Conservation (phyloP, 371 early-diverging fungal species). For the Apophysomyces sp. region DNA sequence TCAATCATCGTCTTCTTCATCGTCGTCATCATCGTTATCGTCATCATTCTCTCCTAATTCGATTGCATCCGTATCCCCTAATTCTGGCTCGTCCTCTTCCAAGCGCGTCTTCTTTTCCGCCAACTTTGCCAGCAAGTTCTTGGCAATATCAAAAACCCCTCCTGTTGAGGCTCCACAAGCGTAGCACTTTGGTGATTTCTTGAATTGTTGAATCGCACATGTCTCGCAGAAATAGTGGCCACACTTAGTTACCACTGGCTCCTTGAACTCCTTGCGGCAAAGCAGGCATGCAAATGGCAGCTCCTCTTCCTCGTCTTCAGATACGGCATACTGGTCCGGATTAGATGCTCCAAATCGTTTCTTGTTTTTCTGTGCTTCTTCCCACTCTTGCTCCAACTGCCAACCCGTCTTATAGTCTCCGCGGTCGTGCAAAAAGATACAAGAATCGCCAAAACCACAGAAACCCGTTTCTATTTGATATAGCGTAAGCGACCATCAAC, state of each 20-base stretch:
- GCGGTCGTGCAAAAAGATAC: conserved; percentile 97
- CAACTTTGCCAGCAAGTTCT: conserved; percentile 71
- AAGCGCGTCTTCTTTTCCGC: conserved; percentile 43
- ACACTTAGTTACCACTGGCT: conserved; percentile 93
- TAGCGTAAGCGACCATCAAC: neutral
- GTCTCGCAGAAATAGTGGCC: conserved; percentile 94
- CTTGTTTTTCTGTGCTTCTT: conserved; percentile 74
- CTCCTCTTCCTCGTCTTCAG: conserved; percentile 60
- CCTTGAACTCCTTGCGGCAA: conserved; percentile 82
- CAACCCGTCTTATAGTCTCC: conserved; percentile 96
- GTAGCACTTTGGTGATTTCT: conserved; percentile 88
- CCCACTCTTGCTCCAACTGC: conserved; percentile 96
- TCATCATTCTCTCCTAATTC: conserved; percentile 19
- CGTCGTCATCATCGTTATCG: conserved; percentile 36
- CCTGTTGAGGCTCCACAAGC: conserved; percentile 84
- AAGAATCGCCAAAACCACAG: conserved; percentile 97
- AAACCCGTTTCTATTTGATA: conserved; percentile 69
- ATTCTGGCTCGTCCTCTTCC: conserved; percentile 16
- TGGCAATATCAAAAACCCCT: conserved; percentile 87
- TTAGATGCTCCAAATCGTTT: conserved; percentile 46
- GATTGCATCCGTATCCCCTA: neutral
- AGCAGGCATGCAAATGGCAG: conserved; percentile 94
- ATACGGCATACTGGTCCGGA: conserved; percentile 52
- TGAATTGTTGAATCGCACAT: conserved; percentile 85
- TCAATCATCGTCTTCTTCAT: conserved; percentile 16